Percentiles rank a stretch among this genome's conserved stretches.
Conservation (phyloP, 768 basidiomycete genomes). For the Paxillus rubicundulus region DNA sequence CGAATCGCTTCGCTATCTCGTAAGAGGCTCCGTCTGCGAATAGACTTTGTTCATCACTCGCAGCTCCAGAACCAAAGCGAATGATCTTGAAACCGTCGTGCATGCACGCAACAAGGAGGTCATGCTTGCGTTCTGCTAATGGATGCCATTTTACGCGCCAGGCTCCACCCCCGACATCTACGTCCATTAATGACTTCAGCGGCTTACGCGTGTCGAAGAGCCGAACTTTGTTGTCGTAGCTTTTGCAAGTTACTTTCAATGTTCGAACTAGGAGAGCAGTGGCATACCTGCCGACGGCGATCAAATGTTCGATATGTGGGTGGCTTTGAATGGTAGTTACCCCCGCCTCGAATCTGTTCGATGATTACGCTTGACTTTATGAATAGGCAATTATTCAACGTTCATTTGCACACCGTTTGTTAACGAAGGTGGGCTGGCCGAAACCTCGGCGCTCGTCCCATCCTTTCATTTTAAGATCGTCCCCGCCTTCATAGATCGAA, state of each 20-base stretch:
- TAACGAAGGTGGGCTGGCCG: constrained; percentile 58
- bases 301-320: constrained; percentile 71
- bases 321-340: constrained; percentile 88
- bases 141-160: constrained; percentile 99
- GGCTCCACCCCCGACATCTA: constrained; percentile 83
- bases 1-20: constrained; percentile 56
- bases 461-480: constrained; percentile 83
- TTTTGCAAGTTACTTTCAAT: constrained; percentile 28
- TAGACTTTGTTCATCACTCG: constrained; percentile 1
- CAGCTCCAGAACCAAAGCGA: constrained; percentile 18
- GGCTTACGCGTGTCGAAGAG: constrained; percentile 82
- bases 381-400: constrained; percentile 16
- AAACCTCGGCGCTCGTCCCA: constrained; percentile 84
- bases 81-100: constrained; percentile 93
- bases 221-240: constrained; percentile 80
- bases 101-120: constrained; percentile 95
- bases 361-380: constrained; percentile 1
- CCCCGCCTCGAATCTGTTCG: constrained; percentile 81
- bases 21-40: constrained; percentile 20
- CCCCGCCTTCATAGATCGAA: constrained; percentile 52
- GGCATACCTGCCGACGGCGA: constrained; percentile 87
- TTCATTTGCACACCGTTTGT: constrained; percentile 55
- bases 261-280: neutral
- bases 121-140: constrained; percentile 53
- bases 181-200: constrained; percentile 50